phyloP scores from a whole-genome alignment of 2,329 filamentous ascomycete genomes.

The Beauveria medogensis region DNA sequence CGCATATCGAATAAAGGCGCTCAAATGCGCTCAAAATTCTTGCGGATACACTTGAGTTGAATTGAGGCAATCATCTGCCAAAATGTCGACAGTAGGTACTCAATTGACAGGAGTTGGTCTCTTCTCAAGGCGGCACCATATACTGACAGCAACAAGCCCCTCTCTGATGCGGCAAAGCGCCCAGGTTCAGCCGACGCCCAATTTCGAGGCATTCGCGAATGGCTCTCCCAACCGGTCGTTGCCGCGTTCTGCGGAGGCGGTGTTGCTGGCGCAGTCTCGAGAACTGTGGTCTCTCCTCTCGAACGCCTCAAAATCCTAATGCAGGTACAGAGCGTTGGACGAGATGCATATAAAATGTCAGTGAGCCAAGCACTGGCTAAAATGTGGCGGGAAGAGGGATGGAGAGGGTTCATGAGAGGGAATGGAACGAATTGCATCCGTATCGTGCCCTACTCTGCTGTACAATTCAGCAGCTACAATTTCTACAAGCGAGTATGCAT shows the following conservation, averaged over 20 bases:
- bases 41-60: background rate
- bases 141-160: background rate
- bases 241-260: constrained; percentile 93
- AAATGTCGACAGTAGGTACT: constrained; percentile 2
- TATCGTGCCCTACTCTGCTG: constrained; percentile 95
- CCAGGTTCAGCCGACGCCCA: constrained; percentile 20
- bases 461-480: constrained; percentile 97
- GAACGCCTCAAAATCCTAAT: constrained; percentile 97
- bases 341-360: constrained; percentile 88
- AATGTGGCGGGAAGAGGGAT: constrained; percentile 96
- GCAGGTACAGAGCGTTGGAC: constrained; percentile 84
- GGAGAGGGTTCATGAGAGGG: constrained; percentile 93
- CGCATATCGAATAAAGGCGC: background rate
- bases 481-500: constrained; percentile 80
- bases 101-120: background rate
- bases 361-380: constrained; percentile 82
- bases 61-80: background rate
- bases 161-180: constrained; percentile 17
- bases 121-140: background rate
- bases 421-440: constrained; percentile 98
- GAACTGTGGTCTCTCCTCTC: constrained; percentile 92
- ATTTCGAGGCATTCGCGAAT: constrained; percentile 32
- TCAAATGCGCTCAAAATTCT: background rate
- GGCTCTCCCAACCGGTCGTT: constrained; percentile 71
- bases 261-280: constrained; percentile 90